Evolutionary conservation across 2,329 filamentous ascomycete species (phyloP).

Genomic region (Colletotrichum eremochloae): DNA sequence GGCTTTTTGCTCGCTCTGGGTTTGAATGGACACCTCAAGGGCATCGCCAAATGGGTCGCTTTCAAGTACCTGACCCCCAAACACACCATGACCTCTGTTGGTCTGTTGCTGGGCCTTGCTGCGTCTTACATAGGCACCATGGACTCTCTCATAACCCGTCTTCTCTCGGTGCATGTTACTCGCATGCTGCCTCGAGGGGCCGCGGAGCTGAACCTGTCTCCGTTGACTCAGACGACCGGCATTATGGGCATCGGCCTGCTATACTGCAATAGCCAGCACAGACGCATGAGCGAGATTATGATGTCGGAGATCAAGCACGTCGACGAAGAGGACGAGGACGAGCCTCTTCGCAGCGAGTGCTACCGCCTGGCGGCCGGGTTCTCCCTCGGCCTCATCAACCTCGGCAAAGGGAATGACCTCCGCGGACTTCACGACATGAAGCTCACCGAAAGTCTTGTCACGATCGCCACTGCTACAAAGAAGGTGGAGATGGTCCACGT

Average conservation of each 20-base stretch:
- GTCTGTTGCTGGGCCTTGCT: slow-evolving; percentile 90
- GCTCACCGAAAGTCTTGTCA: slow-evolving; percentile 87
- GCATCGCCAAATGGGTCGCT: slow-evolving; percentile 95
- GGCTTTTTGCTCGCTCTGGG: slow-evolving; percentile 92
- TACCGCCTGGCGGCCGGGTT: slow-evolving; percentile 96
- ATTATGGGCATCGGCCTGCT: slow-evolving; percentile 97
- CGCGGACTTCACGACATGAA: slow-evolving; percentile 94
- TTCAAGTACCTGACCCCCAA: slow-evolving; percentile 99
- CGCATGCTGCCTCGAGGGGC: slow-evolving; percentile 93
- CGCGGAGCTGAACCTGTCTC: slow-evolving; percentile 93
- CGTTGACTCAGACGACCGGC: slow-evolving; percentile 93
- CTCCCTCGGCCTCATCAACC: slow-evolving; percentile 92
- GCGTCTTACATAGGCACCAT: slow-evolving; percentile 97
- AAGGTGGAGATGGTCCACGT: slow-evolving; percentile 94
- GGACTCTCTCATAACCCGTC: slow-evolving; percentile 93
- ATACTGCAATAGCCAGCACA: slow-evolving; percentile 95
- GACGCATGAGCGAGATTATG: slow-evolving; percentile 99
- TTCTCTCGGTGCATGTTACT: slow-evolving; percentile 96
- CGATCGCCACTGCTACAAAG: slow-evolving; percentile 88
- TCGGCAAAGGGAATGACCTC: slow-evolving; percentile 90
- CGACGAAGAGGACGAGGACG: slow-evolving; percentile 84
- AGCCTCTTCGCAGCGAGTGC: slow-evolving; percentile 91
- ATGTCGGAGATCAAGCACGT: slow-evolving; percentile 95
- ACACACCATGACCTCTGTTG: slow-evolving; percentile 98
- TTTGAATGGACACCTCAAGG: slow-evolving; percentile 93